phyloP scores from a whole-genome alignment of 2,329 filamentous ascomycete species.

The Fusarium abutilonis region DNA sequence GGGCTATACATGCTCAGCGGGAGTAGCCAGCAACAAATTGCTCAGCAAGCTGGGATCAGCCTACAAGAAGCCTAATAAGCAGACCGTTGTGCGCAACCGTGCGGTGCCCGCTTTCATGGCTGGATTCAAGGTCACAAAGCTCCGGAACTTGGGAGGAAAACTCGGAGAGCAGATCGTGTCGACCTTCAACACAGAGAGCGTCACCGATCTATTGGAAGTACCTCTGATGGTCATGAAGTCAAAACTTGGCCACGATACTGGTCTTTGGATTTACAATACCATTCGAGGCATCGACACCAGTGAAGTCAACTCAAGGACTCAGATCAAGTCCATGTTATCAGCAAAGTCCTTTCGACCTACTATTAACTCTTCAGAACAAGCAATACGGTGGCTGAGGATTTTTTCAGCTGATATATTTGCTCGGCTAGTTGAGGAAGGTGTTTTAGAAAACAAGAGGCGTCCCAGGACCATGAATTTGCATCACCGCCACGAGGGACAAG shows the following conservation, averaged over 20 bases:
- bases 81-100: conserved; percentile 91
- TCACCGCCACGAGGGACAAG: conserved; percentile 78
- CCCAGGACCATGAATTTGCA: conserved; percentile 89
- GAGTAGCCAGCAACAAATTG: conserved; percentile 92
- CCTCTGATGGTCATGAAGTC: conserved; percentile 79
- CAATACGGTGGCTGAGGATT: conserved; percentile 85
- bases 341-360: conserved; percentile 92
- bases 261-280: conserved; percentile 83
- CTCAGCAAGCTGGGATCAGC: conserved; percentile 92
- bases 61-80: conserved; percentile 91
- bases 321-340: conserved; percentile 97
- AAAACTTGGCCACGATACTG: conserved; percentile 84
- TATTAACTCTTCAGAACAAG: conserved; percentile 82
- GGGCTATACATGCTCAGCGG: conserved; percentile 91
- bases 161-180: conserved; percentile 85
- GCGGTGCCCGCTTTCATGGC: conserved; percentile 82
- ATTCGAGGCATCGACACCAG: conserved; percentile 87
- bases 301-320: conserved; percentile 89
- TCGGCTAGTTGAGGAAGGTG: conserved; percentile 88
- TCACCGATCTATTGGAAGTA: conserved; percentile 78
- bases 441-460: conserved; percentile 84
- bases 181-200: conserved; percentile 81
- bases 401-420: conserved; percentile 93
- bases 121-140: conserved; percentile 92
- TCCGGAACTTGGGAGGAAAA: conserved; percentile 94